Conservation (phyloP, 169 alveolate species). For the Theileria sp. region DNA sequence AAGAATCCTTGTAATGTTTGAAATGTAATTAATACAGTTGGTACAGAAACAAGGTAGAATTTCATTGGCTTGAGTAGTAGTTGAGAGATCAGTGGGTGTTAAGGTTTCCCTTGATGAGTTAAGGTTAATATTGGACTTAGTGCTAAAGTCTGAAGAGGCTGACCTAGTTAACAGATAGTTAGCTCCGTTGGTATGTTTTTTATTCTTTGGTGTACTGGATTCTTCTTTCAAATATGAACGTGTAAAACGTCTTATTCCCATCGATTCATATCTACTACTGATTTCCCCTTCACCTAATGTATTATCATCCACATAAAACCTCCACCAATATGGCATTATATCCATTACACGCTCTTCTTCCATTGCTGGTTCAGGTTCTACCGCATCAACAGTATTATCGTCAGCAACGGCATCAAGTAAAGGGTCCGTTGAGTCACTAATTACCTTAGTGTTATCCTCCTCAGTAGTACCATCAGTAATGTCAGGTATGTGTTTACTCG, state of each 20-base stretch:
- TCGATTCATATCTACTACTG: conserved; percentile 10
- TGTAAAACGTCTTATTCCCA: conserved; percentile 43
- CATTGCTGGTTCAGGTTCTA: not conserved
- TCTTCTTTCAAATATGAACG: conserved; percentile 55
- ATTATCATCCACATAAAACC: conserved; percentile 41
- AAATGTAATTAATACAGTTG: conserved; percentile 7
- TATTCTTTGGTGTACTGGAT: conserved; percentile 57
- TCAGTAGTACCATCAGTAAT: too few relatives aligned
- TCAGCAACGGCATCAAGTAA: too few relatives aligned
- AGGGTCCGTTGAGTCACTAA: too few relatives aligned
- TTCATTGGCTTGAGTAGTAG: not conserved
- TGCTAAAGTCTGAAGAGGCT: conserved; percentile 15
- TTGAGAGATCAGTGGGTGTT: not conserved
- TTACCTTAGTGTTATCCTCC: too few relatives aligned
- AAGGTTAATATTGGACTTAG: conserved; percentile 6
- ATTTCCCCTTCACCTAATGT: conserved; percentile 62
- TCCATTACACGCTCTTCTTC: conserved; percentile 12
- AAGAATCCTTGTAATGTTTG: conserved; percentile 11
- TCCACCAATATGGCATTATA: conserved; percentile 68
- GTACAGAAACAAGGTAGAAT: conserved; percentile 10
- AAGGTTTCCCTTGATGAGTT: conserved; percentile 7
- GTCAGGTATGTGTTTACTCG: too few relatives aligned
- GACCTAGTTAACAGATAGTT: conserved; percentile 14
- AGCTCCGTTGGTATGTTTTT: conserved; percentile 2
- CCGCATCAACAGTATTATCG: too few relatives aligned